Percentiles rank a stretch among this genome's conserved stretches.
Conservation (phyloP, 139 green algal genomes). For the Chlorella sp. region DNA sequence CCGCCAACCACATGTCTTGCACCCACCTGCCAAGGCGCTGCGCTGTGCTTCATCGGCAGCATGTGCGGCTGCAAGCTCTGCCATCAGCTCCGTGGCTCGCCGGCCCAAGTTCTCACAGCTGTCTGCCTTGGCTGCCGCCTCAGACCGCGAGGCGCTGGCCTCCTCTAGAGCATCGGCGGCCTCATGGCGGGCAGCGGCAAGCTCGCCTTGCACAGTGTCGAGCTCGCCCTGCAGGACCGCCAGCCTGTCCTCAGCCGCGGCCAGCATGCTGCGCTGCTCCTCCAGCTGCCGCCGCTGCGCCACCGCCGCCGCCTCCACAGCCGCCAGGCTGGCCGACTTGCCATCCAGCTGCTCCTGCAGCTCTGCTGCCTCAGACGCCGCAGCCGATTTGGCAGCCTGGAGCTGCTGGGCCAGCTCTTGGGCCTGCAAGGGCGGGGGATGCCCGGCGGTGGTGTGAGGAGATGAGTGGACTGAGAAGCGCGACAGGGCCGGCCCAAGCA, state of each 20-base stretch:
- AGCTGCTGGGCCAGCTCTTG: not conserved
- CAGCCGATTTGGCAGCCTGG: not conserved
- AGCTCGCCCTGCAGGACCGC: not conserved
- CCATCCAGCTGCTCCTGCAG: conserved; percentile 1
- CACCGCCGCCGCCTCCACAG: not conserved
- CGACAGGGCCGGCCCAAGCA: not conserved
- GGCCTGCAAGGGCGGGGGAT: not conserved
- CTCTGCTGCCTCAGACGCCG: not conserved
- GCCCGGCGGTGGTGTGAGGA: not conserved
- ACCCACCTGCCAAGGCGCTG: conserved; percentile 3
- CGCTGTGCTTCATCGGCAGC: not conserved
- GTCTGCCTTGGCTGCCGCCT: not conserved
- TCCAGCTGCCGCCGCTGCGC: not conserved
- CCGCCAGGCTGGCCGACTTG: not conserved
- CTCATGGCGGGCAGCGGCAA: too few species aligned
- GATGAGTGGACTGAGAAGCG: not conserved
- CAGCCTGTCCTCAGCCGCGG: not conserved
- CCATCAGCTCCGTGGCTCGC: not conserved
- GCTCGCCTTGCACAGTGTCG: not conserved
- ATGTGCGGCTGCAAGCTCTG: not conserved
- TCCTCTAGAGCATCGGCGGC: not conserved
- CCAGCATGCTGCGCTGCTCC: not conserved
- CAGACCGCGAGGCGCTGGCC: not conserved
- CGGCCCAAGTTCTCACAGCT: not conserved
- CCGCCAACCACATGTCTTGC: not conserved